phyloP scores from a whole-genome alignment of 768 basidiomycete genomes.

The Cyclocybe aegerita region DNA sequence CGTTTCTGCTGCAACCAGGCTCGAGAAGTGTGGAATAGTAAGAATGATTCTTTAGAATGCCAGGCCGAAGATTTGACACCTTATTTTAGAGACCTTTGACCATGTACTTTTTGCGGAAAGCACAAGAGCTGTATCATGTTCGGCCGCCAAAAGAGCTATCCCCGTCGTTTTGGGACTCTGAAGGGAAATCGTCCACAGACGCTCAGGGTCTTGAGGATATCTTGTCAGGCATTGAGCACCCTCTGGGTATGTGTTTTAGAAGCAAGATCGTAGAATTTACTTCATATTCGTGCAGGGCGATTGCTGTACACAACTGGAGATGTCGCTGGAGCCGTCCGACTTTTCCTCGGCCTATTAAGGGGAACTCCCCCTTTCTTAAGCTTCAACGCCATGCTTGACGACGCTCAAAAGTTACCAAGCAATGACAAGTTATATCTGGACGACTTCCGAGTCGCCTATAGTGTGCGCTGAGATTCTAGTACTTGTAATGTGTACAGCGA shows the following conservation, averaged over 20 bases:
- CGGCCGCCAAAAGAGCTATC: slow-evolving; percentile 61
- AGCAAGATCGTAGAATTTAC: too few species aligned
- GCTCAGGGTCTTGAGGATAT: slow-evolving; percentile 59
- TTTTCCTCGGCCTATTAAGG: slow-evolving; percentile 74
- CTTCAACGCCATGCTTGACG: slow-evolving; percentile 5
- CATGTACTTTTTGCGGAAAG: slow-evolving; percentile 74
- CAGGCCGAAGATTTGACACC: slow-evolving; percentile 1
- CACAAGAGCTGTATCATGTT: slow-evolving; percentile 59
- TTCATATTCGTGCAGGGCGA: slow-evolving; percentile 50
- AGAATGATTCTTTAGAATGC: slow-evolving; percentile 27
- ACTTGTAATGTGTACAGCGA: not conserved
- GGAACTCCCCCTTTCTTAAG: slow-evolving; percentile 31
- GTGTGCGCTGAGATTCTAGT: slow-evolving; percentile 45
- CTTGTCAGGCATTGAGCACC: slow-evolving; percentile 74
- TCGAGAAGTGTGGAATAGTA: slow-evolving; percentile 86
- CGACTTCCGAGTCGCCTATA: slow-evolving; percentile 86
- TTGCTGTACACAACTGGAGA: slow-evolving; percentile 91
- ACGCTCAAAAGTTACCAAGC: slow-evolving; percentile 25
- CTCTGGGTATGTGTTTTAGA: slow-evolving; percentile 52
- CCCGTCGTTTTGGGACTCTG: slow-evolving; percentile 79
- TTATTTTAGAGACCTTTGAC: slow-evolving; percentile 74
- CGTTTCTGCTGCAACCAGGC: slow-evolving; percentile 66
- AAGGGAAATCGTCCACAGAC: slow-evolving; percentile 43
- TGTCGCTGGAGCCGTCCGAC: slow-evolving; percentile 67
- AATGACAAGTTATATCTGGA: slow-evolving; percentile 76